phyloP scores from a whole-genome alignment of 805 yeast species.

The Gaillardinia entomophila region DNA sequence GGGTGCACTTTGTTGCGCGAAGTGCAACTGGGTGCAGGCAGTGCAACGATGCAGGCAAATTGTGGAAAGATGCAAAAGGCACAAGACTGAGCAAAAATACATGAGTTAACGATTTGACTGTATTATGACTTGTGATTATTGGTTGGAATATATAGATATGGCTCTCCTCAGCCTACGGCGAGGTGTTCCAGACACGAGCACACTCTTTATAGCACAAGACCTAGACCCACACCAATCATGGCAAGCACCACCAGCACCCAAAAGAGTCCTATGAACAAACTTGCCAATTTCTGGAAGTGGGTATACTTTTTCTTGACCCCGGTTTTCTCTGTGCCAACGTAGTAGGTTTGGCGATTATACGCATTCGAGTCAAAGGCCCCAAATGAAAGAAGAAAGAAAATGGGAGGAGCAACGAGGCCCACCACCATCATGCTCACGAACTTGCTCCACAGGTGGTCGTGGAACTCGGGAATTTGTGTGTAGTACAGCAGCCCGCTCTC shows the following conservation, averaged over 20 bases:
- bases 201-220: too few relatives aligned
- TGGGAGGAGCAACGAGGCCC: slow-evolving; percentile 32
- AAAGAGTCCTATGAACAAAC: slow-evolving; percentile 23
- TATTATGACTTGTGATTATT: too few relatives aligned
- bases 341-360: background rate
- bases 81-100: too few relatives aligned
- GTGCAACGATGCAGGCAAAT: too few relatives aligned
- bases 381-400: slow-evolving; percentile 28
- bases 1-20: background rate
- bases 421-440: slow-evolving; percentile 22
- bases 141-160: too few relatives aligned
- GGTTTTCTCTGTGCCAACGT: slow-evolving; percentile 1
- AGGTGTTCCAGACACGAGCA: too few relatives aligned
- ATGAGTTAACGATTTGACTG: too few relatives aligned
- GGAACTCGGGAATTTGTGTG: background rate
- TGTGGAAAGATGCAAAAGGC: too few relatives aligned
- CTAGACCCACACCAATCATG: slow-evolving; percentile 37
- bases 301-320: slow-evolving; percentile 8
- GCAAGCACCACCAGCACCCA: slow-evolving; percentile 30
- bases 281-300: slow-evolving; percentile 22
- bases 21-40: too few relatives aligned
- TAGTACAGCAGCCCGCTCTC: background rate
- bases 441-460: slow-evolving; percentile 6
- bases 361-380: slow-evolving; percentile 29
- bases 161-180: too few relatives aligned